These are phyloP conservation scores for Penicillium concentricum DNA, from an alignment of 2,329 filamentous ascomycete species.

Conservation along the genomic window DNA sequence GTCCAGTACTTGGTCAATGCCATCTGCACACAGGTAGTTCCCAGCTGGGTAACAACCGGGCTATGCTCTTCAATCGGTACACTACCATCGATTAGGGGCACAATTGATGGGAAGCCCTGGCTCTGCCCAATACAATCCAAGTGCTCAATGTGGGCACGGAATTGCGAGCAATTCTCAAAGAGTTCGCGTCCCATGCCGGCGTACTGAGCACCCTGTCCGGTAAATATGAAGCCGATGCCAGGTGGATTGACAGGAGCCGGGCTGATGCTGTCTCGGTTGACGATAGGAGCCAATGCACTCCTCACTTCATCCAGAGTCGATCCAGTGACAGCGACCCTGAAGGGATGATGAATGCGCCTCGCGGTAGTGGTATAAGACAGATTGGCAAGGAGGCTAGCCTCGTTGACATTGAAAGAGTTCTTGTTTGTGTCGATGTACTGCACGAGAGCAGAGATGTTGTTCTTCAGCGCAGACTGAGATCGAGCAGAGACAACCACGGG, in stretches of 20 bases:
- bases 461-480: conserved; percentile 46
- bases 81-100: conserved; percentile 27
- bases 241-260: conserved; percentile 22
- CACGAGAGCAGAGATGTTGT: conserved; percentile 58
- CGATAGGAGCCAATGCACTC: conserved; percentile 15
- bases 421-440: conserved; percentile 56
- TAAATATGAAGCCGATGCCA: conserved; percentile 32
- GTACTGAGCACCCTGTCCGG: conserved; percentile 42
- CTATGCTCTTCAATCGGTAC: conserved; percentile 19
- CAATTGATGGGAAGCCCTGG: conserved; percentile 32
- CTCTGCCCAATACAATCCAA: conserved; percentile 31
- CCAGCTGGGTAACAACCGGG: conserved; percentile 40
- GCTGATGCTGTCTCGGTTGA: conserved; percentile 18
- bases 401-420: conserved; percentile 21
- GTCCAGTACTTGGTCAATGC: conserved; percentile 38
- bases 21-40: conserved; percentile 43
- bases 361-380: conserved; percentile 69
- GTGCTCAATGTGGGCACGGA: conserved; percentile 32
- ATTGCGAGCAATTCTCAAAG: conserved; percentile 24
- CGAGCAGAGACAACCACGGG: conserved; percentile 62
- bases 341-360: conserved; percentile 45
- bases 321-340: conserved; percentile 27
- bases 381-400: conserved; percentile 51
- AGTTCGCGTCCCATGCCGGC: conserved; percentile 32
- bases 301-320: conserved; percentile 22